phyloP scores from a whole-genome alignment of 495 filamentous ascomycete species.

The Lasiosphaeris hirsuta region DNA sequence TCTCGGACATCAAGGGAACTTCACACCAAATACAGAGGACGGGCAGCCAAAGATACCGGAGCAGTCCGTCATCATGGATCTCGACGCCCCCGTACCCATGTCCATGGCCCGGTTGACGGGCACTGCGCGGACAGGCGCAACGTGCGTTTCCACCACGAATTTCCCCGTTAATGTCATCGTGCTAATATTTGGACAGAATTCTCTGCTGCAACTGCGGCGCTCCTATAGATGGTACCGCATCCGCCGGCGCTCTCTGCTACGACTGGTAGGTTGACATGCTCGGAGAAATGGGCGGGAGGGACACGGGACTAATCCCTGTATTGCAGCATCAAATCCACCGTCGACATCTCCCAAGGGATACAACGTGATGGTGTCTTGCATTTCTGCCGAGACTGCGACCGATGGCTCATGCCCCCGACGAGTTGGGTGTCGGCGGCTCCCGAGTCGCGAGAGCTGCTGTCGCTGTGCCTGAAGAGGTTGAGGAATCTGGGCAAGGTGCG shows the following conservation, averaged over 20 bases:
- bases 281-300: neutral
- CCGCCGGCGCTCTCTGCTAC: slow-evolving; percentile 84
- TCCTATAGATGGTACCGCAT: slow-evolving; percentile 84
- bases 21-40: neutral
- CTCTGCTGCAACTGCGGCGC: slow-evolving; percentile 94
- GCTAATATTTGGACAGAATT: slow-evolving; percentile 53
- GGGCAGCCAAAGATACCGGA: neutral
- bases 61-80: slow-evolving; percentile 53
- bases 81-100: slow-evolving; percentile 54
- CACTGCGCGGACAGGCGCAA: slow-evolving; percentile 51
- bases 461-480: slow-evolving; percentile 80
- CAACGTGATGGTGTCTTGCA: slow-evolving; percentile 80
- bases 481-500: slow-evolving; percentile 78
- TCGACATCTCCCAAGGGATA: slow-evolving; percentile 91
- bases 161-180: neutral
- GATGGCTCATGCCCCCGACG: slow-evolving; percentile 85
- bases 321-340: slow-evolving; percentile 69
- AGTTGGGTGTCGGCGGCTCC: slow-evolving; percentile 79
- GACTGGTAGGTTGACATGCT: slow-evolving; percentile 55
- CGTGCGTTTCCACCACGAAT: slow-evolving; percentile 42
- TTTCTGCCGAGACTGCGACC: slow-evolving; percentile 84
- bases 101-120: slow-evolving; percentile 50
- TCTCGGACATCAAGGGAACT: neutral
- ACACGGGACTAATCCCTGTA: neutral
- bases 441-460: slow-evolving; percentile 86